These are phyloP conservation scores for Flaveria ramosissima DNA, from an alignment of 129 eudicot species.

Conservation along the genomic window DNA sequence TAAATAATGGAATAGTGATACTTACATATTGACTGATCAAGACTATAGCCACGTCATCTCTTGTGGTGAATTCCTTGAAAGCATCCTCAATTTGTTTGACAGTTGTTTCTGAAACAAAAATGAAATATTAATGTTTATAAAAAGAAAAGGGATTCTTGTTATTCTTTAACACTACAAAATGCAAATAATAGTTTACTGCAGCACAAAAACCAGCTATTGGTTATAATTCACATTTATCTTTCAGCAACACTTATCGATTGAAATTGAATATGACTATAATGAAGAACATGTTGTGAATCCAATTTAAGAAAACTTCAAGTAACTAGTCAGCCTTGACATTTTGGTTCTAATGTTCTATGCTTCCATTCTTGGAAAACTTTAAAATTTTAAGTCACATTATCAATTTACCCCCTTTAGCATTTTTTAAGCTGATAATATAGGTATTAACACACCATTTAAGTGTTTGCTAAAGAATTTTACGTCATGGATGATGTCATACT, in stretches of 20 bases:
- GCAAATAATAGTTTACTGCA: not conserved
- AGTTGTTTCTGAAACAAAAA: constrained; percentile 72
- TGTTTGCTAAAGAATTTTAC: too few species aligned
- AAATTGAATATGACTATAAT: not conserved
- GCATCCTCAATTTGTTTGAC: constrained; percentile 94
- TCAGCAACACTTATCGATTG: not conserved
- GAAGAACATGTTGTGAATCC: not conserved
- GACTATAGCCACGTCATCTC: constrained; percentile 94
- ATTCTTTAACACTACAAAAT: not conserved
- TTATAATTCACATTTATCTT: constrained; percentile 16
- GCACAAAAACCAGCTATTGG: not conserved
- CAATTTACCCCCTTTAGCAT: not conserved
- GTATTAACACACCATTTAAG: too few species aligned
- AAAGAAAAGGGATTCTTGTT: not conserved
- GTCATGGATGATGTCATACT: too few species aligned
- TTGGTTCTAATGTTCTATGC: not conserved
- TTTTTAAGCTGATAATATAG: not conserved
- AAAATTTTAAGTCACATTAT: not conserved
- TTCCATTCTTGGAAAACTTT: not conserved
- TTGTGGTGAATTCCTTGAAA: constrained; percentile 89
- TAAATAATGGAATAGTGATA: constrained; percentile 22
- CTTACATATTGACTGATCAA: constrained; percentile 96
- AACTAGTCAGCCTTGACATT: not conserved
- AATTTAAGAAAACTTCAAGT: not conserved
- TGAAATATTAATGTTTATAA: constrained; percentile 5